Base-by-base conservation (phyloP, 2,329 filamentous ascomycete species). In the Sporothrix curviconia region DNA sequence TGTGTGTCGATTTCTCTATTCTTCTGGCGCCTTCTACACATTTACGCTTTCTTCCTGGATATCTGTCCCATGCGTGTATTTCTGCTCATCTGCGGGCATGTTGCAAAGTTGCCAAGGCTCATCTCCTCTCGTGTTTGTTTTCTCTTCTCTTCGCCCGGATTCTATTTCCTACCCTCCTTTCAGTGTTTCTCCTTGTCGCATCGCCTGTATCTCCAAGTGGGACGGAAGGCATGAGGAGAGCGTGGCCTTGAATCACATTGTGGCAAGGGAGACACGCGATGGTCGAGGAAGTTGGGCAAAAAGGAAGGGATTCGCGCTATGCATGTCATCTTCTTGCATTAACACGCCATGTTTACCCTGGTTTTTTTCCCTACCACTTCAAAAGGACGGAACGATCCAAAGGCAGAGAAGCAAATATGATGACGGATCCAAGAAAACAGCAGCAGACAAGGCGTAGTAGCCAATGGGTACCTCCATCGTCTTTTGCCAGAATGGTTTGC, bases 401-500 rank as follows among this genome's bases (percentile, higher is more conserved):
- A 17, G 34, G 30, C 17, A n/a, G 15, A 42, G 30, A 17, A 19
- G 37, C 32, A 34, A 11, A 19, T n/a, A n/a, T n/a, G n/a, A n/a
- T n/a, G n/a, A n/a, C n/a, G n/a, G n/a, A n/a, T n/a, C n/a, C n/a
- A n/a, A n/a, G n/a, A 43, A 32, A 17, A 30, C 1, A 22, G 3
- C 14, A 19, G 32, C 2, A 36, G 40, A 36, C 52, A 55, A 42
- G 30, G 52, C 30, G 17, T 39, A 30, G 42, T 47, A 15, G 32
- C 53, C 53, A 43, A 50, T 50, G 34, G 36, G 46, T 51, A 42
- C 37, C 44, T 50, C 44, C 44, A 49, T 57, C 12, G 9, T 24
- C 32, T 24, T 11, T 19, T 17, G 36, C 17, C 25, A 25, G 39
- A 22, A 22, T 25, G 11, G 25, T 17, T 24, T 34, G 37, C 43